phyloP scores from a whole-genome alignment of 1,284 basidiomycete species.

The Naganishia sp. region DNA sequence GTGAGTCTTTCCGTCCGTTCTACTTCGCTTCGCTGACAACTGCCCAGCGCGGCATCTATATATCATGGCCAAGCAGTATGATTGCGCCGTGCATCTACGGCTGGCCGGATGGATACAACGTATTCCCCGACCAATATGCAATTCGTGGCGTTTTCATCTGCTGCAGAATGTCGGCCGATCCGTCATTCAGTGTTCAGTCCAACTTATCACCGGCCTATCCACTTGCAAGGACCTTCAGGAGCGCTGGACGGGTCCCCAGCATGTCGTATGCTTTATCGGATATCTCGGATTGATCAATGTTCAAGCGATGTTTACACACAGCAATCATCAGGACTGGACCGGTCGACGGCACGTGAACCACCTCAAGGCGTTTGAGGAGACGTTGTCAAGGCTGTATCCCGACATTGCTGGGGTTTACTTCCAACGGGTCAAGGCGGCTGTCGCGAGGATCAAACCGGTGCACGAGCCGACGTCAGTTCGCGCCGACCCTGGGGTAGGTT shows the following conservation, averaged over 20 bases:
- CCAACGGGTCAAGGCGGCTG: neutral
- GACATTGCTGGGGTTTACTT: conserved; percentile 2
- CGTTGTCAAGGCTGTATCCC: neutral
- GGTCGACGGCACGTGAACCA: conserved; percentile 8
- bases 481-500: no score
- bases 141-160: neutral
- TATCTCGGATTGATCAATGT: conserved; percentile 15
- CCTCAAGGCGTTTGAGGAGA: conserved; percentile 14
- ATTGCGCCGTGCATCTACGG: conserved; percentile 10
- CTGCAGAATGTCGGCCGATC: conserved; percentile 1
- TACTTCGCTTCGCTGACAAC: neutral
- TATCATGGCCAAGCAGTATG: conserved; percentile 19
- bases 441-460: neutral
- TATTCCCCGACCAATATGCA: conserved; percentile 11
- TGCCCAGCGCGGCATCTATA: conserved; percentile 1
- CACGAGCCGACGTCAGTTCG: neutral
- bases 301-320: conserved; percentile 13
- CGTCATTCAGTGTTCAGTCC: conserved; percentile 6
- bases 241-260: conserved; percentile 3
- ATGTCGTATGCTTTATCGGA: conserved; percentile 1
- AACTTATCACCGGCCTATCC: conserved; percentile 10
- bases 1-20: neutral
- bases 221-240: conserved; percentile 11
- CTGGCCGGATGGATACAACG: conserved; percentile 19
- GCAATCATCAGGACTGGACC: conserved; percentile 4